phyloP scores from a whole-genome alignment of 2,329 filamentous ascomycete genomes.

The Emmonsiellopsis sp. region DNA sequence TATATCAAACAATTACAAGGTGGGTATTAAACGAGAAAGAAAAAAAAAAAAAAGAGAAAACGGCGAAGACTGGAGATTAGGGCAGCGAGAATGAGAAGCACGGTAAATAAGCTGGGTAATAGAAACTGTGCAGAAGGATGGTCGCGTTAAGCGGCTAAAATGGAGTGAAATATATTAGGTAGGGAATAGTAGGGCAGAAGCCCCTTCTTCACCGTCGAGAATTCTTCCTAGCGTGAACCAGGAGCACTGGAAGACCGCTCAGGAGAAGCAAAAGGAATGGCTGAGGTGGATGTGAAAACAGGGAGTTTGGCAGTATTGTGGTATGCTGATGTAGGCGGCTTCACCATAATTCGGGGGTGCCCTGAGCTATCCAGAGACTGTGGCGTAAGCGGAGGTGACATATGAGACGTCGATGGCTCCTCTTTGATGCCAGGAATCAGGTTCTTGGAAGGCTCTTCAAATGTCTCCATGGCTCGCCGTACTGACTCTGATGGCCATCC shows the following conservation, averaged over 20 bases:
- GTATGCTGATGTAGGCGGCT: slow-evolving; percentile 17
- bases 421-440: neutral
- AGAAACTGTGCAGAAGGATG: too few relatives aligned
- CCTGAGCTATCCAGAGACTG: neutral
- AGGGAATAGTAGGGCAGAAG: neutral
- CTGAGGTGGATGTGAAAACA: slow-evolving; percentile 37
- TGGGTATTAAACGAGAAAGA: neutral
- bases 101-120: too few relatives aligned
- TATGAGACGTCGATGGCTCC: neutral
- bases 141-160: too few relatives aligned
- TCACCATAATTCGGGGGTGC: slow-evolving; percentile 15
- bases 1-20: neutral
- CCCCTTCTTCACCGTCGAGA: neutral
- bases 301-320: slow-evolving; percentile 34
- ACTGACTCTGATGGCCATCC: neutral
- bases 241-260: neutral
- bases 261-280: slow-evolving; percentile 31
- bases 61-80: too few relatives aligned
- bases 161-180: too few relatives aligned
- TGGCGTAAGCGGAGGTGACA: slow-evolving; percentile 9
- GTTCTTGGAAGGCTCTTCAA: neutral
- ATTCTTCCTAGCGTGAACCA: neutral
- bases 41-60: neutral
- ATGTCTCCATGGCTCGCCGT: neutral
- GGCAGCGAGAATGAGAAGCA: too few relatives aligned